These are phyloP conservation scores for Suillus clintonianus DNA, from an alignment of 768 basidiomycete species.

Conservation along the genomic window DNA sequence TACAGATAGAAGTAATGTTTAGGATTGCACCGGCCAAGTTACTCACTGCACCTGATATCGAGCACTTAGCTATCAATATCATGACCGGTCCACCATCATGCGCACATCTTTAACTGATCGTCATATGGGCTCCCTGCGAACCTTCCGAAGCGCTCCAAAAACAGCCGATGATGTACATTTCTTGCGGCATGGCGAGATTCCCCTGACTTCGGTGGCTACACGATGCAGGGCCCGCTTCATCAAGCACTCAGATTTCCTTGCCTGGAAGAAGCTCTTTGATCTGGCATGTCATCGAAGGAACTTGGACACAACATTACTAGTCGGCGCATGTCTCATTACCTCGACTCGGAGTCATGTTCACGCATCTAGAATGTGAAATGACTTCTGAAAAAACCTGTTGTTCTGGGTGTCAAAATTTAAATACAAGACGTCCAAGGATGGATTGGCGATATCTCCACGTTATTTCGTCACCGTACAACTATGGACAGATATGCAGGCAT, in stretches of 20 bases:
- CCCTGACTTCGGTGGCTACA: not conserved
- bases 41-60: not conserved
- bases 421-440: not conserved
- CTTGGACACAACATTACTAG: not conserved
- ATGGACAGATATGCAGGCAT: conserved; percentile 26
- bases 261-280: not conserved
- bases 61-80: not conserved
- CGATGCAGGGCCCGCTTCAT: not conserved
- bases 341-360: not conserved
- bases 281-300: too few relatives aligned
- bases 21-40: not conserved
- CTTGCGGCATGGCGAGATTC: not conserved
- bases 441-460: not conserved
- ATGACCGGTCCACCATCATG: not conserved
- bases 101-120: not conserved
- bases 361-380: not conserved
- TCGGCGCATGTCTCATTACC: not conserved
- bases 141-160: not conserved
- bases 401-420: not conserved
- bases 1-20: not conserved
- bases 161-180: not conserved
- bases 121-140: not conserved
- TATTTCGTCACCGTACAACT: not conserved
- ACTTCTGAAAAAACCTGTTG: not conserved
- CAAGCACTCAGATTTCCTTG: not conserved